Percentiles rank a stretch among this genome's conserved stretches.
These are phyloP conservation scores for Suillus alpinus DNA, from an alignment of 768 basidiomycete genomes.

Conservation along the genomic window DNA sequence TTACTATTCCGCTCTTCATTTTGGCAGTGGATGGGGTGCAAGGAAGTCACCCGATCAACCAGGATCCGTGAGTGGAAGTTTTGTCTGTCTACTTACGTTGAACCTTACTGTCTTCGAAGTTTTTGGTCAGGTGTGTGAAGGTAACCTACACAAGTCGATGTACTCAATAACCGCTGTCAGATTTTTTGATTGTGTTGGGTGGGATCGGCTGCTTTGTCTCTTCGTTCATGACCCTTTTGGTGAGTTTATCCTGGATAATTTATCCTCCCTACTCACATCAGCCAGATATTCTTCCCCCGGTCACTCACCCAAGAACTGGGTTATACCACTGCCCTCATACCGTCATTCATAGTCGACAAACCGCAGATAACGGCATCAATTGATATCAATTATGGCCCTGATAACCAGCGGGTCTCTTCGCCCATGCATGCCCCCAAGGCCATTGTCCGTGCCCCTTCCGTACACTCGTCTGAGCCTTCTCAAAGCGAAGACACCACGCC, in stretches of 20 bases:
- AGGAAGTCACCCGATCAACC: constrained; percentile 47
- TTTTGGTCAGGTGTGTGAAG: constrained; percentile 51
- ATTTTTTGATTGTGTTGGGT: constrained; percentile 68
- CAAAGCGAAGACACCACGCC: constrained; percentile 33
- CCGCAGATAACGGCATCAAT: constrained; percentile 22
- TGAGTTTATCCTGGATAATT: constrained; percentile 32
- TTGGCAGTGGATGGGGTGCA: constrained; percentile 64
- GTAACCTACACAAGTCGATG: background rate
- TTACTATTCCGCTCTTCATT: constrained; percentile 65
- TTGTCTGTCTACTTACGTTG: background rate
- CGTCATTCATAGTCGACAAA: constrained; percentile 20
- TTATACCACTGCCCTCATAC: constrained; percentile 44
- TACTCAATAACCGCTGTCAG: constrained; percentile 29
- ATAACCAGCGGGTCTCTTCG: constrained; percentile 8
- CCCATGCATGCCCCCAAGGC: constrained; percentile 24
- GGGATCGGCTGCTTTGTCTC: constrained; percentile 78
- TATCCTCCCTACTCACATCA: background rate
- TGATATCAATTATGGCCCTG: constrained; percentile 18
- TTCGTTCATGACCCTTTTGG: constrained; percentile 76
- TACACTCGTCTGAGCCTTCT: constrained; percentile 18
- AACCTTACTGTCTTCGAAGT: constrained; percentile 34
- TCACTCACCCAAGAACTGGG: constrained; percentile 64
- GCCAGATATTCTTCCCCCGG: constrained; percentile 76
- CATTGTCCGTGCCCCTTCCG: constrained; percentile 19
- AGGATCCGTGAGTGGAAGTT: constrained; percentile 48